phyloP scores from a whole-genome alignment of 225 moss, liverwort and hornwort genomes.

The Physcomitrellopsis africana region DNA sequence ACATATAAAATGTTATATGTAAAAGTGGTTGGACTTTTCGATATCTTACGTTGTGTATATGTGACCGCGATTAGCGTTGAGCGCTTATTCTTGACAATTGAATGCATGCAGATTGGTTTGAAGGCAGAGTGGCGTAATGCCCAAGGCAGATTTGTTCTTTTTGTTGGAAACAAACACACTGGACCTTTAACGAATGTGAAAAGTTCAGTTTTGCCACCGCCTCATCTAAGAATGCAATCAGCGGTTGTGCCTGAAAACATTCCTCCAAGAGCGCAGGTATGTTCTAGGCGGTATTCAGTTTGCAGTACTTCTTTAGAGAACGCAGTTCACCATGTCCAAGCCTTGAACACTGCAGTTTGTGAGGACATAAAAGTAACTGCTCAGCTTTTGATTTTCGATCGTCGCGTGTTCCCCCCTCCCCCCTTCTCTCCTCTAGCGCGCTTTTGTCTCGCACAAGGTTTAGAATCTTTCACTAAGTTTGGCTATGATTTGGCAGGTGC shows the following conservation, averaged over 20 bases:
- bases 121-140: constrained; percentile 90
- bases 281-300: constrained; percentile 11
- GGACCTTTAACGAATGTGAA: constrained; percentile 67
- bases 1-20: too few species aligned
- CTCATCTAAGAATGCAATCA: constrained; percentile 77
- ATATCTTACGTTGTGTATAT: constrained; percentile 16
- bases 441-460: constrained; percentile 5
- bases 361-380: constrained; percentile 16
- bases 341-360: constrained; percentile 21
- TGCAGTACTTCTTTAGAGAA: constrained; percentile 16
- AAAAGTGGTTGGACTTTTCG: background rate
- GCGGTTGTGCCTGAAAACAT: constrained; percentile 71
- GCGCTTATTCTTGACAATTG: constrained; percentile 4
- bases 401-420: background rate
- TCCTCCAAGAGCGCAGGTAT: constrained; percentile 90
- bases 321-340: background rate
- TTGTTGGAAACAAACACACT: constrained; percentile 85
- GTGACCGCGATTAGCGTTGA: constrained; percentile 7
- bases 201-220: constrained; percentile 70
- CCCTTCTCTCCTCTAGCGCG: background rate
- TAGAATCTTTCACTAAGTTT: constrained; percentile 9
- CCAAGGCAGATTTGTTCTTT: constrained; percentile 87
- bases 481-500: constrained; percentile 68
- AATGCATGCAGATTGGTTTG: constrained; percentile 81
- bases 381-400: constrained; percentile 11